These are phyloP conservation scores for Heterobasidion annosum DNA, from an alignment of 1,284 basidiomycete genomes.

Conservation along the genomic window DNA sequence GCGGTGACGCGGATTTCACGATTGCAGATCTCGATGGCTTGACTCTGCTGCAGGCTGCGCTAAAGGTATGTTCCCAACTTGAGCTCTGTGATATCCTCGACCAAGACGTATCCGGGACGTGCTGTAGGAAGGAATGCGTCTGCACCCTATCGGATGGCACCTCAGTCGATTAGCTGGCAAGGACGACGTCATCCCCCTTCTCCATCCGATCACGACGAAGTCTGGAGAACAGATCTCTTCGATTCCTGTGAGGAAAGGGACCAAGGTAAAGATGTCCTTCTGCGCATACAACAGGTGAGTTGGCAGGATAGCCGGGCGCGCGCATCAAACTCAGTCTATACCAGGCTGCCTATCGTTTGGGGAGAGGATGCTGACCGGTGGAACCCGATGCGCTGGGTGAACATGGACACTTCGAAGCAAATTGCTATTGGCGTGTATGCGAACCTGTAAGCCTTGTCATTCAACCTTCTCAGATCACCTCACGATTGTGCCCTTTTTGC, in stretches of 20 bases:
- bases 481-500: neutral
- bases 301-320: neutral
- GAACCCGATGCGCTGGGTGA: constrained; percentile 43
- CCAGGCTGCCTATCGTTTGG: constrained; percentile 28
- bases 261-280: constrained; percentile 21
- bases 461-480: neutral
- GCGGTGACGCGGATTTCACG: constrained; percentile 19
- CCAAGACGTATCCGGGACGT: neutral
- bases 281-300: constrained; percentile 22
- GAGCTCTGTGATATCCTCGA: neutral
- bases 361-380: constrained; percentile 41
- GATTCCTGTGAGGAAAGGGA: constrained; percentile 28
- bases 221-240: constrained; percentile 21
- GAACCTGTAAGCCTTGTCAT: constrained; percentile 33
- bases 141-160: constrained; percentile 23
- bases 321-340: neutral
- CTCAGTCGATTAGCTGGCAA: constrained; percentile 20
- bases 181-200: constrained; percentile 30
- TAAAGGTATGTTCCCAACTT: constrained; percentile 1
- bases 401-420: constrained; percentile 21
- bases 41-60: constrained; percentile 16
- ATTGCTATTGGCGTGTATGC: constrained; percentile 36
- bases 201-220: constrained; percentile 20
- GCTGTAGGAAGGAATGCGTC: constrained; percentile 27
- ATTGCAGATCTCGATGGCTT: constrained; percentile 49